Evolutionary conservation across 2,329 filamentous ascomycete genomes (phyloP), one percentile per base, ranked within the genome.

Genomic region (Didymellaceae sp.): DNA sequence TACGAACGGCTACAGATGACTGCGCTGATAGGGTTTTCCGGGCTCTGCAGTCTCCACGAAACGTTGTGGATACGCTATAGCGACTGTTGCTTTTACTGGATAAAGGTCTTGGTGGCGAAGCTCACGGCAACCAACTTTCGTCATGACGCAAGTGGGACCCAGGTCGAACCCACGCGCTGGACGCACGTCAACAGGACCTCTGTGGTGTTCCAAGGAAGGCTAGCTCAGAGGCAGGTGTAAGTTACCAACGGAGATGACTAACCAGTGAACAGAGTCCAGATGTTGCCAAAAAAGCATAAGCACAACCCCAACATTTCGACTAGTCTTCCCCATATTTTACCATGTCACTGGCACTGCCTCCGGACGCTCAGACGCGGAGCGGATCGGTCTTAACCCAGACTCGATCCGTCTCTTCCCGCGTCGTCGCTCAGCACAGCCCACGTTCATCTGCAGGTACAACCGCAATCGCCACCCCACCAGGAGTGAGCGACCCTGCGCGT

Each of bases 391-490:
- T 57, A 41, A 25, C 49, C 51, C 41, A 38, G 37, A 46, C 28
- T 42, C 45, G 25, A 52, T 53, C 57, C 55, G 57, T 58, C 32
- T 57, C 52, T 52, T 57, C 48, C 60, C 59, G 62, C 44, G 45
- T 50, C 32, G 34, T 45, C 49, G 49, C 38, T 10, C 35, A 58
- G 56, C 56, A 55, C 54, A 61, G 58, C 55, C 53, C 54, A 37
- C 52, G 49, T 53, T 47, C 54, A 61, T 38, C 63, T 71, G 68
- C 68, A 72, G 67, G 67, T 66, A 69, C 67, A 62, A 52, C 45
- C 58, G 59, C 55, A 45, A 38, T 57, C 25, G 53, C 57, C 55
- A 59, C 57, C 56, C 47, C 55, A 56, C 60, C 60, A 57, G 44
- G 48, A 17, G 39, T 35, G 34, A 39, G 37, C 40, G 24, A 45